phyloP scores from a whole-genome alignment of 192 early-diverging fungal genomes.

The Entophlyctis luteolus region DNA sequence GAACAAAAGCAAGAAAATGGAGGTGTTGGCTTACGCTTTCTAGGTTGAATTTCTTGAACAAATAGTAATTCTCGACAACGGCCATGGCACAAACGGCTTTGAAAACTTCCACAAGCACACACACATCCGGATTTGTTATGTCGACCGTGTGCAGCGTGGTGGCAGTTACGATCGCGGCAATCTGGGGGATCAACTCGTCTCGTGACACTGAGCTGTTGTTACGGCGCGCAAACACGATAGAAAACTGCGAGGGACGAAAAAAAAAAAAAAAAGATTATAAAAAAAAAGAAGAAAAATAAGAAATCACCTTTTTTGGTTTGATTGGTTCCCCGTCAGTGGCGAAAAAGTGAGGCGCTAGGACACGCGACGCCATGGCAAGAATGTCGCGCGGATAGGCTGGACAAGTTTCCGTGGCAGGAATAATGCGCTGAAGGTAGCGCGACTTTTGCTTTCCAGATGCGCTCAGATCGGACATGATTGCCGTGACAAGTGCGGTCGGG shows the following conservation, averaged over 20 bases:
- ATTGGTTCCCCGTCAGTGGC: neutral
- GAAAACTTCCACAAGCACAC: slow-evolving; percentile 43
- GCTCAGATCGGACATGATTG: slow-evolving; percentile 32
- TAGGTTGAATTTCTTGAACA: slow-evolving; percentile 42
- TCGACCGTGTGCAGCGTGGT: slow-evolving; percentile 33
- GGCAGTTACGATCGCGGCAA: slow-evolving; percentile 32
- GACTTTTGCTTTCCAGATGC: slow-evolving; percentile 36
- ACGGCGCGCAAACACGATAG: slow-evolving; percentile 30
- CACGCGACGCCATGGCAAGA: neutral
- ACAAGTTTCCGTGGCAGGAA: slow-evolving; percentile 9
- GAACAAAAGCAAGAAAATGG: too few species aligned
- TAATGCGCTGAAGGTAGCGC: slow-evolving; percentile 25
- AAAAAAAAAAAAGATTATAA: neutral
- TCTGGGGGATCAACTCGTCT: slow-evolving; percentile 33
- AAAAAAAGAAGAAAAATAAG: neutral
- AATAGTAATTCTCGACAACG: slow-evolving; percentile 38
- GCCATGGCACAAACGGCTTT: slow-evolving; percentile 44
- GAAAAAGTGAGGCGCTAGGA: slow-evolving; percentile 7
- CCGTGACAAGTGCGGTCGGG: slow-evolving; percentile 30
- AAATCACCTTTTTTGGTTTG: slow-evolving; percentile 5
- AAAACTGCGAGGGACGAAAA: too few species aligned
- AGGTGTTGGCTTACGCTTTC: slow-evolving; percentile 34
- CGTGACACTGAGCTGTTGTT: slow-evolving; percentile 31
- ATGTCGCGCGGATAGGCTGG: slow-evolving; percentile 2
- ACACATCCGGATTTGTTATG: slow-evolving; percentile 33